Evolutionary conservation across 345 rosid species (phyloP).

Genomic region (Clausena lansium): DNA sequence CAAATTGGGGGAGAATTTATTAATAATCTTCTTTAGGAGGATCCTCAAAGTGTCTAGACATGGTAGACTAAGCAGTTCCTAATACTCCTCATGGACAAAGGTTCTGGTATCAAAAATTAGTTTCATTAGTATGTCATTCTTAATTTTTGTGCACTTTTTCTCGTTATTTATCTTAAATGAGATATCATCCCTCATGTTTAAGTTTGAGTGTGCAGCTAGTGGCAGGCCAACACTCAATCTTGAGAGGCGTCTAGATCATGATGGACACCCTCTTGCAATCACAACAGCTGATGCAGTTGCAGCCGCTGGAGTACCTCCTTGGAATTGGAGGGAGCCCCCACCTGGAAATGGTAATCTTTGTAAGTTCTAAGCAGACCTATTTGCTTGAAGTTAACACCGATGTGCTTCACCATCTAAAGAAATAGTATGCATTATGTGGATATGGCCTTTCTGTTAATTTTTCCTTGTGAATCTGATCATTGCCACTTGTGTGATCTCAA

Average conservation of each 20-base stretch:
- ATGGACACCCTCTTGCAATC: conserved; percentile 94
- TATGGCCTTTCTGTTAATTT: background rate
- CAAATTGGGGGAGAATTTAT: background rate
- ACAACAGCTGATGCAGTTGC: conserved; percentile 81
- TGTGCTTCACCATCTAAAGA: background rate
- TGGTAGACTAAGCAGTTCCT: background rate
- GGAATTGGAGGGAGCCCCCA: conserved; percentile 97
- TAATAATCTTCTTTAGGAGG: background rate
- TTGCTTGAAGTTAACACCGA: background rate
- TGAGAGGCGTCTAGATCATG: conserved; percentile 93
- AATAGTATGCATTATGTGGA: conserved; percentile 12
- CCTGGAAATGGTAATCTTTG: conserved; percentile 74
- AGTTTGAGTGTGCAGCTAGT: conserved; percentile 54
- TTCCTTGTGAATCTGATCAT: background rate
- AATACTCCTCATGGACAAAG: background rate
- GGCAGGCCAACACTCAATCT: conserved; percentile 85
- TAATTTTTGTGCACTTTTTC: conserved; percentile 9
- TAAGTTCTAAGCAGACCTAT: conserved; percentile 12
- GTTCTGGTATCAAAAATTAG: background rate
- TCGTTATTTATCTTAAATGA: conserved; percentile 11
- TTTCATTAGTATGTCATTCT: background rate
- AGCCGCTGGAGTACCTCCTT: conserved; percentile 89
- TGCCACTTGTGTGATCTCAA: background rate
- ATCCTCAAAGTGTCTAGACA: background rate
- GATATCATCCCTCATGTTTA: conserved; percentile 19